A percentile compares a stretch with the other conserved stretches of the same genome.
Evolutionary conservation across 2,329 filamentous ascomycete species (phyloP).

Genomic region (Apiospora arundinis): DNA sequence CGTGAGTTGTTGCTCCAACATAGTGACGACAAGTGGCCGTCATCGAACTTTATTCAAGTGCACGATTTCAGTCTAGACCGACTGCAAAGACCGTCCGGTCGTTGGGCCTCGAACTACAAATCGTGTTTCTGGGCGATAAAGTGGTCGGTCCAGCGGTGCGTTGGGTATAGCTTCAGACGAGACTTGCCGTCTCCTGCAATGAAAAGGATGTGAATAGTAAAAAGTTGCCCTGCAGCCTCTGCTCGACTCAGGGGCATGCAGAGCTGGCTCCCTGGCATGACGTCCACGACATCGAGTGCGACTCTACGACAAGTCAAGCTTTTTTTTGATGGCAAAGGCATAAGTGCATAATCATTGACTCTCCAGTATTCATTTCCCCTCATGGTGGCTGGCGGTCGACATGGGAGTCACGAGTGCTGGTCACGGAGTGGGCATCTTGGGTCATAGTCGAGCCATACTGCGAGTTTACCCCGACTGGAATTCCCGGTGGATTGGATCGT

Average conservation of each 20-base stretch:
- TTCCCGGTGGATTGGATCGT: conserved; percentile 13
- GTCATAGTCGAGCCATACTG: background rate
- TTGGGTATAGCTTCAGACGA: background rate
- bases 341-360: background rate
- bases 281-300: background rate
- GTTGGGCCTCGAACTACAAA: background rate
- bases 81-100: background rate
- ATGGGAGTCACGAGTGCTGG: background rate
- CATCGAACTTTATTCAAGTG: background rate
- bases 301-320: background rate
- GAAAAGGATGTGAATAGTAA: no score
- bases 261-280: background rate
- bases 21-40: conserved; percentile 12
- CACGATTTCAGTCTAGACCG: background rate
- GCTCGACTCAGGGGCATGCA: background rate
- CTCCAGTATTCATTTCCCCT: conserved; percentile 8
- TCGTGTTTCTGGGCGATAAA: background rate
- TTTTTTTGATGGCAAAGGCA: conserved; percentile 2
- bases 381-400: background rate
- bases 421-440: background rate
- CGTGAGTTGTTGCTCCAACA: conserved; percentile 9
- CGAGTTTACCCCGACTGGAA: background rate
- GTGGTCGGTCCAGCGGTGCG: background rate
- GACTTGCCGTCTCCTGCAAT: background rate
- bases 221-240: background rate